Evolutionary conservation across 2,329 filamentous ascomycete genomes (phyloP).

Genomic region (Parafenestella ontariensis): DNA sequence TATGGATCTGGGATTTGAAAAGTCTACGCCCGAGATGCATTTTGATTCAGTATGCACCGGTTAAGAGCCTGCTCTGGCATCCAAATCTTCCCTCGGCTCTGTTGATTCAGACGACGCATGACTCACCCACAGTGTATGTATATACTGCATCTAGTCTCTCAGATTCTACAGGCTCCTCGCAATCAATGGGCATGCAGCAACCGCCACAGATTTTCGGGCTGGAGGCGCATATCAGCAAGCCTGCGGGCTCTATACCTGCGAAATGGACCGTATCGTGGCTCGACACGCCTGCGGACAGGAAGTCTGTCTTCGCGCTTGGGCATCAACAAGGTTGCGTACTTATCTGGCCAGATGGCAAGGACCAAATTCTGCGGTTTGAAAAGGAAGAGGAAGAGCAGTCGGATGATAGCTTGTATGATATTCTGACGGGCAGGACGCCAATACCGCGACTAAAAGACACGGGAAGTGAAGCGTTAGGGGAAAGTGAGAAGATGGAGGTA

Average conservation of each 20-base stretch:
- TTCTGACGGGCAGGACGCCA: slow-evolving; percentile 56
- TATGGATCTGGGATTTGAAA: slow-evolving; percentile 57
- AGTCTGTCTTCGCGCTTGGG: slow-evolving; percentile 45
- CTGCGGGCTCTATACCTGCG: slow-evolving; percentile 22
- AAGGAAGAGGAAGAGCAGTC: slow-evolving; percentile 46
- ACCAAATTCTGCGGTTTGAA: slow-evolving; percentile 41
- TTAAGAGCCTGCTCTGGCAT: slow-evolving; percentile 56
- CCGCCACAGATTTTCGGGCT: slow-evolving; percentile 38
- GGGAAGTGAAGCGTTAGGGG: slow-evolving; percentile 2
- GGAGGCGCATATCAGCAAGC: slow-evolving; percentile 29
- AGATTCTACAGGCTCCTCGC: slow-evolving; percentile 9
- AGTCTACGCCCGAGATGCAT: slow-evolving; percentile 49
- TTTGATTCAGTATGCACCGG: slow-evolving; percentile 54
- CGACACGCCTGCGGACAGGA: slow-evolving; percentile 33
- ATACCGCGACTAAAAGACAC: slow-evolving; percentile 39
- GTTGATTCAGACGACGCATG: slow-evolving; percentile 52
- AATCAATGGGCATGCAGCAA: slow-evolving; percentile 15
- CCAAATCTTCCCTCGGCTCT: slow-evolving; percentile 45
- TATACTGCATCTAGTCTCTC: slow-evolving; percentile 29
- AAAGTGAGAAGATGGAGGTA: slow-evolving; percentile 11
- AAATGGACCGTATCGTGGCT: slow-evolving; percentile 41
- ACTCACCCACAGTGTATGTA: slow-evolving; percentile 51
- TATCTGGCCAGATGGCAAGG: slow-evolving; percentile 52
- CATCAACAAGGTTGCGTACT: slow-evolving; percentile 49
- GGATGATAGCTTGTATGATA: slow-evolving; percentile 58